Evolutionary conservation across 108 stramenopile genomes (phyloP).

Genomic region (Fragilariopsis cylindrus): DNA sequence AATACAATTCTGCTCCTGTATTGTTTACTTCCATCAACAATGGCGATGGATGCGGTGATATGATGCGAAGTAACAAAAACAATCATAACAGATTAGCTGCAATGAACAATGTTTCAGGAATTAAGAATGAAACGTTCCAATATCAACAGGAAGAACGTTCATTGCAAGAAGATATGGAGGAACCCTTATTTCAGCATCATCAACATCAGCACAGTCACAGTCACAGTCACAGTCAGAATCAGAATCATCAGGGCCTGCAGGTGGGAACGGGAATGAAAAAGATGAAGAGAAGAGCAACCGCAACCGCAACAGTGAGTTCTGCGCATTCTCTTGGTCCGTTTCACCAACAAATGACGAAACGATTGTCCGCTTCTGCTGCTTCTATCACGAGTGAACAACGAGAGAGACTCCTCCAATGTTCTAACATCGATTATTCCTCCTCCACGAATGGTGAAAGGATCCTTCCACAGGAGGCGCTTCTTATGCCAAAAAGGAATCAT

Average conservation of each 20-base stretch:
- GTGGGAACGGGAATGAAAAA: not conserved
- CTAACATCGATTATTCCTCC: not conserved
- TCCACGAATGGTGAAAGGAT: not conserved
- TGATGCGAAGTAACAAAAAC: not conserved
- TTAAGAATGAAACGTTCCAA: constrained; percentile 1
- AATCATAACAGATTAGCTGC: too few relatives aligned
- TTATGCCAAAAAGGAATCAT: not conserved
- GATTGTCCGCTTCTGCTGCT: not conserved
- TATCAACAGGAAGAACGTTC: not conserved
- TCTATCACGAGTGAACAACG: not conserved
- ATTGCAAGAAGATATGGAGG: not conserved
- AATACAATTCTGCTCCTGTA: not conserved
- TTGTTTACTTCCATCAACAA: not conserved
- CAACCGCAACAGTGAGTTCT: not conserved
- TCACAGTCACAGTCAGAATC: too few relatives aligned
- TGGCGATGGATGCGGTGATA: not conserved
- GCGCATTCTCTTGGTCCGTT: not conserved
- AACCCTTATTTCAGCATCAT: not conserved
- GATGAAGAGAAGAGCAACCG: not conserved
- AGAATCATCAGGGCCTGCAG: too few relatives aligned
- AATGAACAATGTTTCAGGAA: not conserved
- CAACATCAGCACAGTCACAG: not conserved
- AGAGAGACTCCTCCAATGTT: not conserved
- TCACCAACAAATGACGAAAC: not conserved
- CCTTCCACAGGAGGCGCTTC: not conserved